Percentiles rank a stretch among this genome's conserved stretches.
These are phyloP conservation scores for Penicillium nordicum DNA, from an alignment of 2,329 filamentous ascomycete species.

Conservation along the genomic window DNA sequence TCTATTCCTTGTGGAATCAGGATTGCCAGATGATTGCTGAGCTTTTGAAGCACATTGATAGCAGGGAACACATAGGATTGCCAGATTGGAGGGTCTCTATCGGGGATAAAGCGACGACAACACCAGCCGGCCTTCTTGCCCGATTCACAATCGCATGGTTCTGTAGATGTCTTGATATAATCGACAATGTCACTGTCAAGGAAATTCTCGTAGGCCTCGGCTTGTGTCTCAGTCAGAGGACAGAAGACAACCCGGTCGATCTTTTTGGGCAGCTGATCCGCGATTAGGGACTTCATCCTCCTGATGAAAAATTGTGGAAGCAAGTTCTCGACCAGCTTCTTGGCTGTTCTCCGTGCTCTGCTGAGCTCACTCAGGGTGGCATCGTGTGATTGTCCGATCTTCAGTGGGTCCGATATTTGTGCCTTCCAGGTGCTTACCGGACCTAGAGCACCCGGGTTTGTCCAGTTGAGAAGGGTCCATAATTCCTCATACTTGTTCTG, in stretches of 20 bases:
- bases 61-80: conserved; percentile 77
- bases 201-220: conserved; percentile 77
- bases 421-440: conserved; percentile 72
- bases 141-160: conserved; percentile 67
- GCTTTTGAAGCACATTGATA: conserved; percentile 77
- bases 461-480: conserved; percentile 96
- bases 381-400: conserved; percentile 86
- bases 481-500: conserved; percentile 98
- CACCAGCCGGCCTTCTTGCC: conserved; percentile 76
- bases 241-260: conserved; percentile 94
- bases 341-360: conserved; percentile 73
- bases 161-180: conserved; percentile 64
- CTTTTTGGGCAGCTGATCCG: conserved; percentile 90
- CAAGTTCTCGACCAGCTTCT: conserved; percentile 80
- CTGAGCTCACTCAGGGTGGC: conserved; percentile 80
- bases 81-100: conserved; percentile 60
- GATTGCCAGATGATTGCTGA: conserved; percentile 89
- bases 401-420: conserved; percentile 74
- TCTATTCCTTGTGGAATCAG: conserved; percentile 69
- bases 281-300: conserved; percentile 88
- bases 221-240: conserved; percentile 77
- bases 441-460: conserved; percentile 73
- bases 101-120: conserved; percentile 60
- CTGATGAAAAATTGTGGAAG: conserved; percentile 87
- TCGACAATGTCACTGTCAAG: conserved; percentile 68